These are phyloP conservation scores for Nyssa sinensis DNA, from an alignment of 148 eudicot species.

Conservation along the genomic window DNA sequence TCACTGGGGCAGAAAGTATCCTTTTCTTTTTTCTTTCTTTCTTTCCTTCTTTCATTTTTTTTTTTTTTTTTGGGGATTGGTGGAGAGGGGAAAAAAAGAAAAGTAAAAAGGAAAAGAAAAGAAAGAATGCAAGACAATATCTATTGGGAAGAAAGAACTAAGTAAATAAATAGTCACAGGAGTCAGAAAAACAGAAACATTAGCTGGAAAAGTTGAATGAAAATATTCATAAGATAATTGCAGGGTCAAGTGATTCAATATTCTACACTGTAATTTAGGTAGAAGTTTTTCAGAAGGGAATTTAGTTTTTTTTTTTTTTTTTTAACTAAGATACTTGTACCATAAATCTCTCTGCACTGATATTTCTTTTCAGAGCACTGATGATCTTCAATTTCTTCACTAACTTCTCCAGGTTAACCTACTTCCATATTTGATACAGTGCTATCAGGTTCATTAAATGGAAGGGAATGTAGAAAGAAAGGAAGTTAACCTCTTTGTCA, in stretches of 20 bases:
- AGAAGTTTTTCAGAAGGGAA: neutral
- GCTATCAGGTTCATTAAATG: constrained; percentile 1
- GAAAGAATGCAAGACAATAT: too few relatives aligned
- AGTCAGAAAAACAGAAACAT: neutral
- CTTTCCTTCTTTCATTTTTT: too few relatives aligned
- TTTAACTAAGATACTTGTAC: neutral
- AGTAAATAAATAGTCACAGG: neutral
- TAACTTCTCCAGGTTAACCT: neutral
- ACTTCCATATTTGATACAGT: neutral
- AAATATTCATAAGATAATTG: neutral
- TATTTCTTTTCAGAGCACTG: neutral
- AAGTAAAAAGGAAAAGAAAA: neutral
- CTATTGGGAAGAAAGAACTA: neutral
- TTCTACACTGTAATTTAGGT: neutral
- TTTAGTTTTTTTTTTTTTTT: too few relatives aligned
- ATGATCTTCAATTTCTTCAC: neutral
- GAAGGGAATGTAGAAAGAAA: neutral
- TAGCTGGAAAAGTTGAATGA: neutral
- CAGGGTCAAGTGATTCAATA: neutral
- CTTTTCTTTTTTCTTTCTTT: too few relatives aligned
- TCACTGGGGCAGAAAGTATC: too few relatives aligned
- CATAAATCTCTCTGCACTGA: neutral
- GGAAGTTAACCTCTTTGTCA: constrained; percentile 69
- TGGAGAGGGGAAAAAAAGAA: neutral
- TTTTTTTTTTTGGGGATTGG: too few relatives aligned